These are phyloP conservation scores for Baorangia bicolor DNA, from an alignment of 768 basidiomycete species.

Conservation along the genomic window DNA sequence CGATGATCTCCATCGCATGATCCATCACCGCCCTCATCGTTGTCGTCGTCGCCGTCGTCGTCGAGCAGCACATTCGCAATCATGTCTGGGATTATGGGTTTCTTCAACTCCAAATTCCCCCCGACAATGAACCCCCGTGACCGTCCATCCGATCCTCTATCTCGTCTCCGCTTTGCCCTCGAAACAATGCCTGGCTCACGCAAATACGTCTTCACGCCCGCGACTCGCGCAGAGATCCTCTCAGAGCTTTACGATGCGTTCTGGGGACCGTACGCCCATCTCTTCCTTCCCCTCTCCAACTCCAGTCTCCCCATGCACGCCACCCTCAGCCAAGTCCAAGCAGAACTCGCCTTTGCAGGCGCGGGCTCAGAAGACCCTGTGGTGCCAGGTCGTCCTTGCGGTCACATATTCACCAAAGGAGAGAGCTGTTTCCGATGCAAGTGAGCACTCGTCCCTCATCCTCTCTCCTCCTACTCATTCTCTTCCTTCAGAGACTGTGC, in stretches of 20 bases:
- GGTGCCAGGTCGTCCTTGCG: constrained; percentile 74
- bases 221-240: constrained; percentile 78
- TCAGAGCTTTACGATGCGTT: constrained; percentile 78
- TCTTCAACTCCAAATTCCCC: constrained; percentile 51
- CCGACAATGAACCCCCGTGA: constrained; percentile 56
- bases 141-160: constrained; percentile 58
- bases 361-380: constrained; percentile 60
- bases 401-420: constrained; percentile 84
- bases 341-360: constrained; percentile 51
- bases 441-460: constrained; percentile 46
- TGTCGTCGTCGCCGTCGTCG: not conserved
- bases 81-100: constrained; percentile 44
- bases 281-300: constrained; percentile 69
- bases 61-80: not conserved
- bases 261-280: constrained; percentile 72
- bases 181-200: constrained; percentile 80
- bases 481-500: constrained; percentile 73
- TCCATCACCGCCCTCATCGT: not conserved
- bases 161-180: constrained; percentile 71
- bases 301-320: constrained; percentile 60
- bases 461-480: constrained; percentile 1
- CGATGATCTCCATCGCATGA: constrained; percentile 4
- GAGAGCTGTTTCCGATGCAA: constrained; percentile 95
- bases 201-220: constrained; percentile 73
- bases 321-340: constrained; percentile 71